Base-by-base conservation (phyloP, 768 basidiomycete species). In the Filobasidium wieringae region DNA sequence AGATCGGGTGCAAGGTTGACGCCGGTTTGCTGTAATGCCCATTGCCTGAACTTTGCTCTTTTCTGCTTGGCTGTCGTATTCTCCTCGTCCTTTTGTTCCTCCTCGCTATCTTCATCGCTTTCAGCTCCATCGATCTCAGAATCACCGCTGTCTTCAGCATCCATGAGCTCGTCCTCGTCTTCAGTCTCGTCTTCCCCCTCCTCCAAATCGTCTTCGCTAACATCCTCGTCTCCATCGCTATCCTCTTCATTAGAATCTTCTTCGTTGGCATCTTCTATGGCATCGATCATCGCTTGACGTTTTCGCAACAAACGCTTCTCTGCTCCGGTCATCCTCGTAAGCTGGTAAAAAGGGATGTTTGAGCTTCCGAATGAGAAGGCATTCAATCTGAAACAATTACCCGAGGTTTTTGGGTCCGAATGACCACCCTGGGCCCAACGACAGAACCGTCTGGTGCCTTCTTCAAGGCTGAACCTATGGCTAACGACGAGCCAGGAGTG, bases 21-120 rank as follows among this genome's bases (percentile, higher is more conserved):
- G 87, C 78, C 68, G 61, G 70, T 69, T 31, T 95, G 90, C 55
- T 84, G 80, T 60, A 83, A 68, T 0, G 91, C 92, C 92, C 92
- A 95, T 37, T 83, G 78, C 70, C 95, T 95, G 80, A 95, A 96
- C 7, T 81, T 80, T 3, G 76, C 65, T 1, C 67, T 61, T 49
- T 70, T 51, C 63, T 71, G 52, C 63, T 66, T 24, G 64, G 60
- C 12, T 55, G 58, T 26, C 37, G n/a, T 60, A 14, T 61, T 26
- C 26, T 69, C 65, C 4, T 70, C 62, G 19, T 68, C 69, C 5
- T 59, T 58, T 1, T 66, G 63, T 2, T 61, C 62, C 24, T 62
- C 53, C 0, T 66, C 57, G 9, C 62, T 60, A 4, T 51, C 62
- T 17, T 62, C 54, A 29, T 61, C 63, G 31, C 15, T 53, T 64